Evolutionary conservation across 441 rosid species (phyloP), one percentile per base, ranked within the genome.

Genomic region (Adansonia rubrostipa): DNA sequence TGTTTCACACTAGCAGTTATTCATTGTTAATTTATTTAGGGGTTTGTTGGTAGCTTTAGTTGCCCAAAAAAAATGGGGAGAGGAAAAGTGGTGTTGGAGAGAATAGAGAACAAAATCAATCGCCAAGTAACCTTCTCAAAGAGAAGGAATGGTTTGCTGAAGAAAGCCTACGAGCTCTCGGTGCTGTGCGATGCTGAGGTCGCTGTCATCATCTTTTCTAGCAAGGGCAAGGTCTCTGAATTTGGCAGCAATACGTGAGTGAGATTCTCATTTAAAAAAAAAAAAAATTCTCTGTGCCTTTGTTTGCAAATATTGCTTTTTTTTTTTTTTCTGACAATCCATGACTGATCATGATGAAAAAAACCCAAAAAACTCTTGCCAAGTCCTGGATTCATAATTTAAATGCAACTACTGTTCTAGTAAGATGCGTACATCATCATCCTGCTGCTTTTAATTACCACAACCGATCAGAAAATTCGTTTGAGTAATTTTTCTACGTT

Each of bases 91-190:
- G 83, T 80, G 24, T 11, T 86, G 77, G 63, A 82, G 83, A 86
- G 84, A 54, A 86, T 84, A 71, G 80, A 80, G 78, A 86, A 80
- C 84, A 84, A 84, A 80, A 72, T 77, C 77, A 86, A 77, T n/a
- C 84, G 84, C 10, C 88, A 86, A 79, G 87, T 79, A 14, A 86
- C 82, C 15, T 86, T 86, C 84, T 79, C 82, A 10, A 86, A 86
- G 63, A 79, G 88, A 77, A 86, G 81, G 78, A 84, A 82, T 72
- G 87, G 88, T 68, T 75, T 86, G 74, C 68, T 84, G 17, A 86
- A 86, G 71, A 86, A 86, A 68, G 87, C 84, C 13, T 84, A 71
- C 64, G 85, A 86, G 63, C 81, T 86, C 45, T 86, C 88, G 24
- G 77, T 86, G 11, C 85, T 86, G 9, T 86, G 89, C 60, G 89